These are phyloP conservation scores for Epichloe bromicola DNA, from an alignment of 2,329 filamentous ascomycete species.

Conservation along the genomic window DNA sequence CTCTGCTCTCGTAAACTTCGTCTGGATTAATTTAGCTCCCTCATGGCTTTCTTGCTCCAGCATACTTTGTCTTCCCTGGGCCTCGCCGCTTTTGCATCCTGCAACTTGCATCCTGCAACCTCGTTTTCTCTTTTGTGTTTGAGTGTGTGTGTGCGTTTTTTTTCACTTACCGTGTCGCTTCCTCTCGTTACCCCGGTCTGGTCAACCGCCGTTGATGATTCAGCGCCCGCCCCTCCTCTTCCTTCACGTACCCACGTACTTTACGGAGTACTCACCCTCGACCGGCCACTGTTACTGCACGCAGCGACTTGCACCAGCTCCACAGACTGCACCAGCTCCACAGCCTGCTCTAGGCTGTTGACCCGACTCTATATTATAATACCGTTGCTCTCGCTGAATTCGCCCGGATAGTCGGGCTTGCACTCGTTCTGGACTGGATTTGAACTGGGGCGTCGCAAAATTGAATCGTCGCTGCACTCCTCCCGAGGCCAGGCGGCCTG, in stretches of 20 bases:
- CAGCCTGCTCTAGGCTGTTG: background rate
- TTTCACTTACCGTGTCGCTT: background rate
- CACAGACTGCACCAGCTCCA: background rate
- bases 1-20: background rate
- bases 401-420: background rate
- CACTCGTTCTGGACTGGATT: background rate
- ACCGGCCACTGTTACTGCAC: background rate
- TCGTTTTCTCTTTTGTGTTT: background rate
- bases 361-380: background rate
- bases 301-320: background rate
- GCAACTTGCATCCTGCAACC: background rate
- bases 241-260: too few relatives aligned
- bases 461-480: background rate
- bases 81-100: background rate
- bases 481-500: slow-evolving; percentile 1
- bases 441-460: too few relatives aligned
- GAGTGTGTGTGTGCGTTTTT: background rate
- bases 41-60: background rate
- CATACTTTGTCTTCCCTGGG: background rate
- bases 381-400: too few relatives aligned
- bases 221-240: too few relatives aligned
- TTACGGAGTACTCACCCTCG: too few relatives aligned
- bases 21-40: background rate
- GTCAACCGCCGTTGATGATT: too few relatives aligned
- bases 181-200: background rate